These are phyloP conservation scores for Populus pruinosa DNA, from an alignment of 345 rosid genomes.

Conservation along the genomic window DNA sequence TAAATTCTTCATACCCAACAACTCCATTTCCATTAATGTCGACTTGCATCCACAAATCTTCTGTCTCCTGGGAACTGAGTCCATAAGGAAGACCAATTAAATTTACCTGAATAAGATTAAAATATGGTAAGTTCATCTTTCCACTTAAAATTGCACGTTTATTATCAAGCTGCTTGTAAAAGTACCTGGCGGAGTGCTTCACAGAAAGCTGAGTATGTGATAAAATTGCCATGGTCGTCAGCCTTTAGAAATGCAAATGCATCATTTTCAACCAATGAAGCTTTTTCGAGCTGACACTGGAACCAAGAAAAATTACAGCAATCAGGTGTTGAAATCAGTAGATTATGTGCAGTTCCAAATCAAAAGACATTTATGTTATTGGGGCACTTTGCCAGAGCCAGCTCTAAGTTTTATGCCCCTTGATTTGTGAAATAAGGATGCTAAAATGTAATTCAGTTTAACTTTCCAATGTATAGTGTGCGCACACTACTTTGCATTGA, in stretches of 20 bases:
- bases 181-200: slow-evolving; percentile 65
- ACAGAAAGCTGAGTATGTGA: slow-evolving; percentile 58
- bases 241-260: slow-evolving; percentile 60
- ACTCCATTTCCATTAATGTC: slow-evolving; percentile 59
- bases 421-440: neutral
- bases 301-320: slow-evolving; percentile 18
- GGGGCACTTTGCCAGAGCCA: neutral
- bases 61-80: slow-evolving; percentile 54
- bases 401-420: neutral
- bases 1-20: slow-evolving; percentile 56
- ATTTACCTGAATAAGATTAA: slow-evolving; percentile 41
- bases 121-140: slow-evolving; percentile 12
- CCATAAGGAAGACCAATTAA: slow-evolving; percentile 56
- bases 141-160: neutral
- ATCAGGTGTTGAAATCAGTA: slow-evolving; percentile 1
- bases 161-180: neutral
- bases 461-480: neutral
- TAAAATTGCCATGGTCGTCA: slow-evolving; percentile 39
- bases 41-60: slow-evolving; percentile 63
- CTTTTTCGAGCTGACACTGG: slow-evolving; percentile 61
- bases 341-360: neutral
- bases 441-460: neutral
- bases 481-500: neutral
- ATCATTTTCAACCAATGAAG: slow-evolving; percentile 49
- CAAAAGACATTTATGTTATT: neutral